These are phyloP conservation scores for Penicillium polonicum DNA, from an alignment of 2,329 filamentous ascomycete species.

Conservation along the genomic window DNA sequence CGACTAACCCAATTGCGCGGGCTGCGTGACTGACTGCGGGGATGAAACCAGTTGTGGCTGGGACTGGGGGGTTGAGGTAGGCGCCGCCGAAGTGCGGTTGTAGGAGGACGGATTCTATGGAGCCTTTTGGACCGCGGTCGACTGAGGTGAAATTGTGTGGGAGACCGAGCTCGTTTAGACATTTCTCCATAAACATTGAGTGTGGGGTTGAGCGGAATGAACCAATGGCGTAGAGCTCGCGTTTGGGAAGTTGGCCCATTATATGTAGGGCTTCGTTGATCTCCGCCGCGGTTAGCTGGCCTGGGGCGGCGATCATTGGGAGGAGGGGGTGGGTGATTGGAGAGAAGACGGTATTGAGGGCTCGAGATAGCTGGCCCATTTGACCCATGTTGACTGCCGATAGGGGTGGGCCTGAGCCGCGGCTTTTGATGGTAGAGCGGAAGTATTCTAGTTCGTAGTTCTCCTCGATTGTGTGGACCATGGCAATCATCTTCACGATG, in stretches of 20 bases:
- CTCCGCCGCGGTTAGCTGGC: slow-evolving; percentile 80
- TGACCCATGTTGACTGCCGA: slow-evolving; percentile 87
- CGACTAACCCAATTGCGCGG: slow-evolving; percentile 73
- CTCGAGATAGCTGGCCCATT: slow-evolving; percentile 78
- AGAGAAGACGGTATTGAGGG: slow-evolving; percentile 81
- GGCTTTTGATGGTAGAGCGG: slow-evolving; percentile 71
- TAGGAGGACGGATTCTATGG: slow-evolving; percentile 69
- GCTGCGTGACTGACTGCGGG: slow-evolving; percentile 71
- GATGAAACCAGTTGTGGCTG: slow-evolving; percentile 58
- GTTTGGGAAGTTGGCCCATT: slow-evolving; percentile 76
- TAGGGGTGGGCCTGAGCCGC: slow-evolving; percentile 66
- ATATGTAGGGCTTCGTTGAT: slow-evolving; percentile 77
- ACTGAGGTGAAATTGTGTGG: slow-evolving; percentile 76
- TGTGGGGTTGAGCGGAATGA: slow-evolving; percentile 71
- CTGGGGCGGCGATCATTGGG: slow-evolving; percentile 79
- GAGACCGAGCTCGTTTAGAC: slow-evolving; percentile 78
- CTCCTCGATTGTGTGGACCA: slow-evolving; percentile 76
- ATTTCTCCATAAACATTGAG: slow-evolving; percentile 82
- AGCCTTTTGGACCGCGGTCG: slow-evolving; percentile 65
- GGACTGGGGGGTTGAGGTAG: slow-evolving; percentile 72
- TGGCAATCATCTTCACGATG: slow-evolving; percentile 87
- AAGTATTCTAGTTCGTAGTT: slow-evolving; percentile 92
- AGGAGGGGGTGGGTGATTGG: slow-evolving; percentile 83
- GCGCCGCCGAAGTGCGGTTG: slow-evolving; percentile 78
- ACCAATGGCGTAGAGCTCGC: slow-evolving; percentile 76